Percentiles rank a stretch among this genome's conserved stretches.
phyloP scores from a whole-genome alignment of 2,329 filamentous ascomycete species.

The Fusarium sp. region DNA sequence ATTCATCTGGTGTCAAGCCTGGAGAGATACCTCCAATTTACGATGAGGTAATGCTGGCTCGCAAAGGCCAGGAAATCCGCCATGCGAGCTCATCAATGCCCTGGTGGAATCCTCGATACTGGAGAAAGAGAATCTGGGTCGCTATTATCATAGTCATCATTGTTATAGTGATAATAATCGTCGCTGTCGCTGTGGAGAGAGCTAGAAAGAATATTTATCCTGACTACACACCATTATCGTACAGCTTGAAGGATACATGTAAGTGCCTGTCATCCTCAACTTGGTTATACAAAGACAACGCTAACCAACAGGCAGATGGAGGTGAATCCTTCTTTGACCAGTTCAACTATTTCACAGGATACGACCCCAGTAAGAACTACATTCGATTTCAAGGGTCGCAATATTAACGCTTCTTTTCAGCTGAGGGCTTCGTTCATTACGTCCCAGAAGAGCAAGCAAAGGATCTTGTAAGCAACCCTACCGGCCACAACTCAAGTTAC shows the following conservation, averaged over 20 bases:
- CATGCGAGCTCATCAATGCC: constrained; percentile 41
- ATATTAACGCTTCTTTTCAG: constrained; percentile 34
- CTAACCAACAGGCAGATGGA: constrained; percentile 49
- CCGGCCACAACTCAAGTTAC: not conserved
- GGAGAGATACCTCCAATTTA: constrained; percentile 39
- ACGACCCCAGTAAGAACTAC: constrained; percentile 53
- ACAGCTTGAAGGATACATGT: constrained; percentile 60
- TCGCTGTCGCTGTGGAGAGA: constrained; percentile 54
- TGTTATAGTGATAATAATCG: constrained; percentile 58
- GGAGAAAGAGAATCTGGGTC: constrained; percentile 62
- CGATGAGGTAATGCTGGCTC: constrained; percentile 41
- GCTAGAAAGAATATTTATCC: constrained; percentile 55
- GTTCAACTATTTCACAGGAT: constrained; percentile 61
- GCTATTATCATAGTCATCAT: constrained; percentile 48
- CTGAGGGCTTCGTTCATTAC: constrained; percentile 62
- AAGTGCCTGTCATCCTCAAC: constrained; percentile 31
- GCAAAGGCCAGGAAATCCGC: constrained; percentile 27
- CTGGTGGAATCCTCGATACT: constrained; percentile 59
- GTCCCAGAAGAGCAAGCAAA: constrained; percentile 54
- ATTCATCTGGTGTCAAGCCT: constrained; percentile 27
- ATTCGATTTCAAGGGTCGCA: not conserved
- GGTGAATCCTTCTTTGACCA: constrained; percentile 62
- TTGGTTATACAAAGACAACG: not conserved
- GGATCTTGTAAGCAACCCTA: constrained; percentile 48
- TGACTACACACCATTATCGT: constrained; percentile 56